Evolutionary conservation across 345 rosid genomes (phyloP).

Genomic region (Eucalyptus globulus): DNA sequence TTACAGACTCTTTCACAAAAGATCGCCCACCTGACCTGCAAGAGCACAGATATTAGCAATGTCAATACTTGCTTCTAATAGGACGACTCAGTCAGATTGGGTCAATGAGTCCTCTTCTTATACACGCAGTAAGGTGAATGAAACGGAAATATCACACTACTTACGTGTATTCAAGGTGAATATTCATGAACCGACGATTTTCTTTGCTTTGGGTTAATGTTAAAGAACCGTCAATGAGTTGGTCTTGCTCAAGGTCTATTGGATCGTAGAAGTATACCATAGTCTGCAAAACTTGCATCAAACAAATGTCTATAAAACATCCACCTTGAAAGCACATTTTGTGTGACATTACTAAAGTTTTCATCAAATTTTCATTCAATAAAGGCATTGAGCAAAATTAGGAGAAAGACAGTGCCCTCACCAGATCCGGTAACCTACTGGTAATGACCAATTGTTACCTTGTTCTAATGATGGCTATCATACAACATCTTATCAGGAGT

Average conservation of each 20-base stretch:
- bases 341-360: neutral
- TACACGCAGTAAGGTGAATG: neutral
- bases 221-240: conserved; percentile 71
- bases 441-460: neutral
- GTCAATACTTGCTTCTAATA: neutral
- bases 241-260: conserved; percentile 83
- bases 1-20: conserved; percentile 78
- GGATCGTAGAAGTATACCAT: conserved; percentile 93
- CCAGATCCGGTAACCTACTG: neutral
- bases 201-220: conserved; percentile 85
- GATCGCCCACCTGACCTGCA: conserved; percentile 86
- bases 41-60: neutral
- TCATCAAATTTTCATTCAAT: neutral
- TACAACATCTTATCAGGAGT: neutral
- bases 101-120: neutral
- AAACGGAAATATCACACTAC: neutral
- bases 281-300: conserved; percentile 42
- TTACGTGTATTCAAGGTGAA: conserved; percentile 81
- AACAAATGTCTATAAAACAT: neutral
- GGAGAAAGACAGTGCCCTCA: neutral
- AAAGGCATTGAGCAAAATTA: neutral
- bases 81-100: neutral
- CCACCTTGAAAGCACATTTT: neutral
- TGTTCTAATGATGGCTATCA: neutral
- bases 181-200: conserved; percentile 90